A percentile compares a stretch with the other conserved stretches of the same genome.
phyloP scores from a whole-genome alignment of 495 filamentous ascomycete genomes.

The Penicillium daleae region DNA sequence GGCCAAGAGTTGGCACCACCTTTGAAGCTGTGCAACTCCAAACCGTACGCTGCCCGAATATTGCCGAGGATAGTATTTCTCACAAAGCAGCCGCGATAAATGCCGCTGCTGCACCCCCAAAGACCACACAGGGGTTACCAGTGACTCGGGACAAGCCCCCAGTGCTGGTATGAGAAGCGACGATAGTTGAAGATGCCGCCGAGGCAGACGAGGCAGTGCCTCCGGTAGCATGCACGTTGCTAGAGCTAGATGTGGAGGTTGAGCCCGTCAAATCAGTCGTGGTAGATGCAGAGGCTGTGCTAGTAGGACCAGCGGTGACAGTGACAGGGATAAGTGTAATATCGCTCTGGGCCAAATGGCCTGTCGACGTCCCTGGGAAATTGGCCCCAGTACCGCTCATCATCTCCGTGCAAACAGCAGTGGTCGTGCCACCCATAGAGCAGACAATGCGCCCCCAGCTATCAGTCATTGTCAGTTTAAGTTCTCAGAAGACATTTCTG shows the following conservation, averaged over 20 bases:
- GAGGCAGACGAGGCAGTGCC: slow-evolving; percentile 1
- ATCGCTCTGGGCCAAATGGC: slow-evolving; percentile 19
- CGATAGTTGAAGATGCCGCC: neutral
- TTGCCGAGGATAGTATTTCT: neutral
- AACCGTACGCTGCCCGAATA: neutral
- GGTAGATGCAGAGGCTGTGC: slow-evolving; percentile 3
- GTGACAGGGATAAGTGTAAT: slow-evolving; percentile 36
- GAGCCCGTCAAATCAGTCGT: neutral
- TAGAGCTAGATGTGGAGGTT: neutral
- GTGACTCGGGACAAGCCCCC: slow-evolving; percentile 20
- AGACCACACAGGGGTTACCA: slow-evolving; percentile 7
- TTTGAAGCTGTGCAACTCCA: neutral
- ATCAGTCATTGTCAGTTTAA: neutral
- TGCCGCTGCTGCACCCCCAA: slow-evolving; percentile 21
- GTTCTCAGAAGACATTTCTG: neutral
- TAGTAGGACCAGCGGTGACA: slow-evolving; percentile 33
- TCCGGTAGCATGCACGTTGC: neutral
- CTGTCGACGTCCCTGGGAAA: slow-evolving; percentile 26
- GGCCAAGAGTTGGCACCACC: too few relatives aligned
- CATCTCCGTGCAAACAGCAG: slow-evolving; percentile 40
- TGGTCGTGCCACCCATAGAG: slow-evolving; percentile 38
- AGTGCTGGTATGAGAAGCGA: slow-evolving; percentile 16
- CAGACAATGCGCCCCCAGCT: slow-evolving; percentile 38
- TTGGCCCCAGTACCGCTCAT: slow-evolving; percentile 32
- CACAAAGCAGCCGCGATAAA: slow-evolving; percentile 20